Base-by-base conservation (phyloP, 176 grass and related monocot genomes). In the Triticum urartu region DNA sequence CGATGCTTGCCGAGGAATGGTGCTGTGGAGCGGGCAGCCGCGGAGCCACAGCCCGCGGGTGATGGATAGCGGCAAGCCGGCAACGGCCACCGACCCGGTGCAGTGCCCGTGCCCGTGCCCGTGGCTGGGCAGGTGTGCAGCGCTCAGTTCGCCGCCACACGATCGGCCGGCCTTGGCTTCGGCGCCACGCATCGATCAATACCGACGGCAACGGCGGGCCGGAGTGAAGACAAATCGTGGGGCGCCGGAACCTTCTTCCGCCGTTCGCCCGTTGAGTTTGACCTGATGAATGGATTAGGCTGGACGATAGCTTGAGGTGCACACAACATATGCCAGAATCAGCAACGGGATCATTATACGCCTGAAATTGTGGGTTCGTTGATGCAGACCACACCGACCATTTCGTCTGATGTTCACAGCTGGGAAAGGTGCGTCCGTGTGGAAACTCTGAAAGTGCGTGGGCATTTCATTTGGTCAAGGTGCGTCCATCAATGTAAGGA, bases 241-340 rank as follows among this genome's bases (percentile, higher is more conserved):
- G 65, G 65, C 40, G 58, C 15, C 65, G 10, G 40, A 66, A 9
- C 21, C 60, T 38, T 47, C 66, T 3, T 11, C 10, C 21, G 2
- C 47, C 47, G 11, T 67, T 78, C 65, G 79, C 79, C 60, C 81
- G 50, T 83, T 30, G 84, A 72, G 74, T 79, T 87, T 83, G 85
- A 84, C 62, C 63, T 83, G 85, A 84, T 43, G 4, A 50, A 24
- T 4, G 60, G 60, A 63, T 26, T 26, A 26, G 1, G 21, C 8
- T 5, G 22, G 60, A 9, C 4, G 62, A 12, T 45, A 45, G 42
- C 42, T 45, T 45, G 11, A 4, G 42, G 3, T 45, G 42, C 42
- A 45, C 62, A 24, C 5, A 12, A 64, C 24, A 64, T 64, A 14
- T 15, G 48, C 48, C 1, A 52, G 48, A 52, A 52, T 52, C 48